phyloP scores from a whole-genome alignment of 2,329 filamentous ascomycete genomes.

The Aspergillus ruber region DNA sequence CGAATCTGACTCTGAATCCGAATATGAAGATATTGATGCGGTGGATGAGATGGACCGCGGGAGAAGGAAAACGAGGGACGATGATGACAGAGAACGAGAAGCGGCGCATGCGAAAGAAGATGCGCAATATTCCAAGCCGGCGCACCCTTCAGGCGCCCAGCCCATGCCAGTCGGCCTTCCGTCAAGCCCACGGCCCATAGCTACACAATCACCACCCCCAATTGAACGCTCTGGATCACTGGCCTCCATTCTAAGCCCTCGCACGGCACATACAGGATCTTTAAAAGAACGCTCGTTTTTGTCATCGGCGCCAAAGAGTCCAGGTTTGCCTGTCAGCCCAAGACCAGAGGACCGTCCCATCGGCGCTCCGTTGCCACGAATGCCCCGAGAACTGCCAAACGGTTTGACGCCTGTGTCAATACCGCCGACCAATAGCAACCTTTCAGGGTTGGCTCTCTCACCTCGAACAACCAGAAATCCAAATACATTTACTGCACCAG shows the following conservation, averaged over 20 bases:
- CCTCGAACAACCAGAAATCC: conserved; percentile 68
- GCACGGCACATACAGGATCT: conserved; percentile 14
- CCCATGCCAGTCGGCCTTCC: conserved; percentile 3
- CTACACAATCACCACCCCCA: conserved; percentile 23
- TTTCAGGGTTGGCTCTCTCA: conserved; percentile 55
- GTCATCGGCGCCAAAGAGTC: conserved; percentile 50
- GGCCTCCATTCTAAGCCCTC: conserved; percentile 26
- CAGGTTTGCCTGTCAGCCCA: conserved; percentile 59
- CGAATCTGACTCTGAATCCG: conserved; percentile 63
- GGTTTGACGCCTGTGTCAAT: conserved; percentile 59
- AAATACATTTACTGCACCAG: conserved; percentile 52
- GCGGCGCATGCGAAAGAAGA: conserved; percentile 61
- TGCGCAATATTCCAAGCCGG: conserved; percentile 20
- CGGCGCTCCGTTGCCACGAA: conserved; percentile 53
- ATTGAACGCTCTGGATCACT: conserved; percentile 21
- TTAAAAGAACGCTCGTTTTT: conserved; percentile 34
- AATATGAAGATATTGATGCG: conserved; percentile 73
- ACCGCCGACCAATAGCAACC: conserved; percentile 52
- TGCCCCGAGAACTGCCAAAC: conserved; percentile 43
- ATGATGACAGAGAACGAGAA: conserved; percentile 76
- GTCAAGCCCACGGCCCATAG: conserved; percentile 48
- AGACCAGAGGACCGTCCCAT: conserved; percentile 55
- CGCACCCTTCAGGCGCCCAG: conserved; percentile 25
- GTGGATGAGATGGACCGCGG: conserved; percentile 64
- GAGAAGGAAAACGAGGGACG: conserved; percentile 74